Evolutionary conservation across 2,329 filamentous ascomycete genomes (phyloP).

Genomic region (Akanthomyces muscarius): DNA sequence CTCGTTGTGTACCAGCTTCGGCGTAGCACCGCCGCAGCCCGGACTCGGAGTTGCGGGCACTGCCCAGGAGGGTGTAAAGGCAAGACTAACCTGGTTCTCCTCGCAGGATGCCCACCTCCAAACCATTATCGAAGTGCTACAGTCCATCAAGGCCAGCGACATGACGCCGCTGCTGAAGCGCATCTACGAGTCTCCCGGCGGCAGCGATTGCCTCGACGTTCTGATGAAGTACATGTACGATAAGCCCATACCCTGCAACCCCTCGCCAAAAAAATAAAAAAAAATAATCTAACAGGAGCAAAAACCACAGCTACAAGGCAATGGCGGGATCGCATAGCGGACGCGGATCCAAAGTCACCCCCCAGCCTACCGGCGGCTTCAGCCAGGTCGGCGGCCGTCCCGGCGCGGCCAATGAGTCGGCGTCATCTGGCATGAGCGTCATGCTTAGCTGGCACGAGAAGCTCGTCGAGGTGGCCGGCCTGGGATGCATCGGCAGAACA

Average conservation of each 20-base stretch:
- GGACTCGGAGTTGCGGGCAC: background rate
- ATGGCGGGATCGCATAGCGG: slow-evolving; percentile 52
- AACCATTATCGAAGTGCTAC: slow-evolving; percentile 87
- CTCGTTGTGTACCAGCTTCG: too few species aligned
- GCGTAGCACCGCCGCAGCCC: too few species aligned
- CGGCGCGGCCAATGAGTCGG: slow-evolving; percentile 57
- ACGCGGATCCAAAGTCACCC: slow-evolving; percentile 45
- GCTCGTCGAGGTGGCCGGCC: slow-evolving; percentile 86
- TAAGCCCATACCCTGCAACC: too few species aligned
- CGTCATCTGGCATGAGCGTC: slow-evolving; percentile 91
- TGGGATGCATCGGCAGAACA: slow-evolving; percentile 85
- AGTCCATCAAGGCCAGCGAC: slow-evolving; percentile 92
- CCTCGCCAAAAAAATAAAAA: too few species aligned
- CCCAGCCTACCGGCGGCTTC: slow-evolving; percentile 77
- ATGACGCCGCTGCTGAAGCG: slow-evolving; percentile 85
- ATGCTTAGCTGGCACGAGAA: slow-evolving; percentile 98
- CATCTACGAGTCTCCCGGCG: slow-evolving; percentile 74
- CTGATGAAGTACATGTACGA: slow-evolving; percentile 95
- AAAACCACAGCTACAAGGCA: slow-evolving; percentile 72
- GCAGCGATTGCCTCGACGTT: slow-evolving; percentile 81
- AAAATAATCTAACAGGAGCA: background rate
- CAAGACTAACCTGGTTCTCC: background rate
- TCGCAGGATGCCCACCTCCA: slow-evolving; percentile 76
- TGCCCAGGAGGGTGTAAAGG: background rate
- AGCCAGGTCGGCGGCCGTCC: slow-evolving; percentile 66